A percentile compares a stretch with the other conserved stretches of the same genome.
These are phyloP conservation scores for Chrysoporthe deuterocubensis DNA, from an alignment of 2,329 filamentous ascomycete genomes.

Conservation along the genomic window DNA sequence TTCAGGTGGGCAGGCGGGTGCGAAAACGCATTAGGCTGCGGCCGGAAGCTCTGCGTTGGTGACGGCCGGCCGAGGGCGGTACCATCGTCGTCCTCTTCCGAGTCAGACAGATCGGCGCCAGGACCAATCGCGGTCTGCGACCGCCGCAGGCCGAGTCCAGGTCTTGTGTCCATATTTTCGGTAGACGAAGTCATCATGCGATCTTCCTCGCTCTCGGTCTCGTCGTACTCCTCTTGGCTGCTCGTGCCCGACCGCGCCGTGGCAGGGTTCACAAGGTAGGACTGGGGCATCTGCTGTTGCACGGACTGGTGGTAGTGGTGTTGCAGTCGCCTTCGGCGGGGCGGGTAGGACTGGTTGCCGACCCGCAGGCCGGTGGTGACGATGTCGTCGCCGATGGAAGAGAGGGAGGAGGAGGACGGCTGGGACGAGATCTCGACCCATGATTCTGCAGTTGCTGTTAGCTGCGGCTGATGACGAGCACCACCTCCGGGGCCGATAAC, in stretches of 20 bases:
- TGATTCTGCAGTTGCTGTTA: constrained; percentile 69
- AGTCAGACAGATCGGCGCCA: constrained; percentile 42
- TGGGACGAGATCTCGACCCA: constrained; percentile 96
- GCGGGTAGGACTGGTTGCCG: constrained; percentile 64
- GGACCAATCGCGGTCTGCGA: constrained; percentile 44
- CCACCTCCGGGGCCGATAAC: not conserved
- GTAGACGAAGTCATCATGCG: constrained; percentile 63
- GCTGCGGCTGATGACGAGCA: constrained; percentile 20
- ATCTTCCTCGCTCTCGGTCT: constrained; percentile 90
- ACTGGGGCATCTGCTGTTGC: constrained; percentile 39
- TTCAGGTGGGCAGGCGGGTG: constrained; percentile 68
- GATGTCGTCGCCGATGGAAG: constrained; percentile 84
- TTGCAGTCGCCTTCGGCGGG: constrained; percentile 60
- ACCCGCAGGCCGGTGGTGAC: constrained; percentile 86
- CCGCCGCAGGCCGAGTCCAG: constrained; percentile 31
- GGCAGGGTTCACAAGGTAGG: constrained; percentile 45
- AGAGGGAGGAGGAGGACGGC: constrained; percentile 90
- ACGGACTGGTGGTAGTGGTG: constrained; percentile 44
- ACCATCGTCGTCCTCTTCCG: constrained; percentile 71
- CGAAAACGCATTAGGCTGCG: constrained; percentile 90
- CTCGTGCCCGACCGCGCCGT: constrained; percentile 57
- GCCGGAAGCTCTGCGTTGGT: constrained; percentile 68
- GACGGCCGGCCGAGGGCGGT: constrained; percentile 74
- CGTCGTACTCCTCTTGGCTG: constrained; percentile 93
- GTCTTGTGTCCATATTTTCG: constrained; percentile 50